Conservation (phyloP, 371 early-diverging fungal species). For the Mycotypha africana region DNA sequence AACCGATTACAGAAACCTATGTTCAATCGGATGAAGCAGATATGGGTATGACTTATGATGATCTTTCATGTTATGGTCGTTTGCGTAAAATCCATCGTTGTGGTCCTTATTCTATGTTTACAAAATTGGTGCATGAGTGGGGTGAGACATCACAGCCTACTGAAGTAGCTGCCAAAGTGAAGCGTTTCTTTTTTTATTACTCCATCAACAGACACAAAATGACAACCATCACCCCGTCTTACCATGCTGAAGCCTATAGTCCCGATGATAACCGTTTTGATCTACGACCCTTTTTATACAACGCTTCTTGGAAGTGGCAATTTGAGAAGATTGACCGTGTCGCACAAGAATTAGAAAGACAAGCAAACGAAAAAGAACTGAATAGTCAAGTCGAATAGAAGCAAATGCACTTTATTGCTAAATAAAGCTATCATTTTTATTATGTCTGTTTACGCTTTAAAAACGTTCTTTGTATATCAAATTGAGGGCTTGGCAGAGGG, state of each 20-base stretch:
- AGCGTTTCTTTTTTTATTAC: slow-evolving; percentile 93
- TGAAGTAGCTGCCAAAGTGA: slow-evolving; percentile 87
- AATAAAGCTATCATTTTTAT: not conserved
- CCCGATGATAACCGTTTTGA: slow-evolving; percentile 98
- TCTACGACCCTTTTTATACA: slow-evolving; percentile 92
- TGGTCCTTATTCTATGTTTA: slow-evolving; percentile 93
- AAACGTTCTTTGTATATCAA: too few species aligned
- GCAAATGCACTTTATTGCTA: not conserved
- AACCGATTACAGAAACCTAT: slow-evolving; percentile 76
- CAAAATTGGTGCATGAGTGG: slow-evolving; percentile 79
- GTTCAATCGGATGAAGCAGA: slow-evolving; percentile 90
- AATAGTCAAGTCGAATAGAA: slow-evolving; percentile 19
- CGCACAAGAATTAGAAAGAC: slow-evolving; percentile 35
- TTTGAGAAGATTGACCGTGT: slow-evolving; percentile 78
- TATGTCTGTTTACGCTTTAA: too few species aligned
- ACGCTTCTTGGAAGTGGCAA: slow-evolving; percentile 89
- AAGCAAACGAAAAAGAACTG: slow-evolving; percentile 6
- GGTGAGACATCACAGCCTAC: slow-evolving; percentile 52
- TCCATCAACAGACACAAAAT: slow-evolving; percentile 97
- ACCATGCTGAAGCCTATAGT: slow-evolving; percentile 93
- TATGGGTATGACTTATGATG: slow-evolving; percentile 97
- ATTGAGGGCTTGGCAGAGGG: too few species aligned
- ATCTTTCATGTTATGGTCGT: slow-evolving; percentile 87
- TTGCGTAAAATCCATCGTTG: slow-evolving; percentile 83
- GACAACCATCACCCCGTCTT: slow-evolving; percentile 93